Conservation (phyloP, 805 yeast genomes). For the Candida michaelii region DNA sequence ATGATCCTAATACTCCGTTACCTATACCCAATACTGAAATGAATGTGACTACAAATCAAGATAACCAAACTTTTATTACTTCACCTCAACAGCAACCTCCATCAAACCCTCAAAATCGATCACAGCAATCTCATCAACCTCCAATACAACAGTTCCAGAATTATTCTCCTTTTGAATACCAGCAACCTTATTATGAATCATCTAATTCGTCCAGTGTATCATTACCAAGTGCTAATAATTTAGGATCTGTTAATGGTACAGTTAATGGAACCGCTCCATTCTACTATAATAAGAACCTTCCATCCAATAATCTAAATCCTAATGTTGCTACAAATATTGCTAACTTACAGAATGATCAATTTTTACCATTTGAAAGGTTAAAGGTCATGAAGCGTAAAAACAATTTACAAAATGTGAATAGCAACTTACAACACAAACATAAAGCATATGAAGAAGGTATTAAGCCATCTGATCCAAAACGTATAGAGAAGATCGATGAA, state of each 20-base stretch:
- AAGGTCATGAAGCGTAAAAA: conserved; percentile 23
- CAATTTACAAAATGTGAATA: conserved; percentile 7
- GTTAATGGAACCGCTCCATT: not conserved
- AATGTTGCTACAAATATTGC: not conserved
- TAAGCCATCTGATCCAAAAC: conserved; percentile 22
- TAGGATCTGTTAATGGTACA: not conserved
- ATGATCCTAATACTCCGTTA: conserved; percentile 2
- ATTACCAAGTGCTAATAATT: not conserved
- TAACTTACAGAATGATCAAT: conserved; percentile 11
- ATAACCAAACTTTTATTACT: not conserved
- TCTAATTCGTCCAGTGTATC: not conserved
- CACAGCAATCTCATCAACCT: not conserved
- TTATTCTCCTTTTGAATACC: conserved; percentile 2
- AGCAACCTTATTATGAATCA: not conserved
- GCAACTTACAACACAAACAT: conserved; percentile 9
- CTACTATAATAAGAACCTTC: conserved; percentile 1
- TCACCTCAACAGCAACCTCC: not conserved
- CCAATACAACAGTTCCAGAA: conserved; percentile 4
- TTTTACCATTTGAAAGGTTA: conserved; percentile 26
- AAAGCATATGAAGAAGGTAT: conserved; percentile 20
- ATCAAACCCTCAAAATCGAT: not conserved
- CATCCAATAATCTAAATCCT: not conserved
- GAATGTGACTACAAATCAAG: not conserved
- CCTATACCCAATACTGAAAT: conserved; percentile 1
- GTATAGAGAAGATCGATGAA: conserved; percentile 9